Evolutionary conservation across 2,329 filamentous ascomycete species (phyloP).

Genomic region (Dactylonectria estremocensis): DNA sequence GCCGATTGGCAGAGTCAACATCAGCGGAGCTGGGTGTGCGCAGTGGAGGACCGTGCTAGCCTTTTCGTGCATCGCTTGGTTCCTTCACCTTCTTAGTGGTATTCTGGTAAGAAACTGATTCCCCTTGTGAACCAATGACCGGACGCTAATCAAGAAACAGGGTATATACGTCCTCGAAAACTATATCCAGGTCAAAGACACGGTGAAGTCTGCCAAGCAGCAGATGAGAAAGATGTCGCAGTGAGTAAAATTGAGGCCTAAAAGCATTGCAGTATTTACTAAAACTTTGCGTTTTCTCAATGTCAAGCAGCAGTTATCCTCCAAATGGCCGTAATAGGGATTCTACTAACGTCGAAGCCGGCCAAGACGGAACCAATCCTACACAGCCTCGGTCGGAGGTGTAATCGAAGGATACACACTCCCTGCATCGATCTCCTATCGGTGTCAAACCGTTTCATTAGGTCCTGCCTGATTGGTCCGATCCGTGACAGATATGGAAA

Average conservation of each 20-base stretch:
- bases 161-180: constrained; percentile 29
- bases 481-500: too few relatives aligned
- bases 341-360: background rate
- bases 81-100: constrained; percentile 41
- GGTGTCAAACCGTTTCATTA: too few relatives aligned
- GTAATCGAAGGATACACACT: too few relatives aligned
- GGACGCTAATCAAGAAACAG: background rate
- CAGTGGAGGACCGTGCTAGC: constrained; percentile 43
- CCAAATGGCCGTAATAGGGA: background rate
- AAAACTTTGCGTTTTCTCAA: background rate
- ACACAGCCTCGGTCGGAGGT: background rate
- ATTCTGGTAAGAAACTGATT: constrained; percentile 33
- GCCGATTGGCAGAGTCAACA: too few relatives aligned
- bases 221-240: constrained; percentile 12
- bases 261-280: too few relatives aligned
- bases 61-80: constrained; percentile 44
- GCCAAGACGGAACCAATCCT: background rate
- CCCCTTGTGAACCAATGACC: background rate
- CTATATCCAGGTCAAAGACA: constrained; percentile 31
- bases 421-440: too few relatives aligned
- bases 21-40: too few relatives aligned
- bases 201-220: background rate
- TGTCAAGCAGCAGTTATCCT: background rate
- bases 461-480: too few relatives aligned
- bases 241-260: background rate